Evolutionary conservation across 2,329 filamentous ascomycete genomes (phyloP).

Genomic region (Ambrosiella xylebori): DNA sequence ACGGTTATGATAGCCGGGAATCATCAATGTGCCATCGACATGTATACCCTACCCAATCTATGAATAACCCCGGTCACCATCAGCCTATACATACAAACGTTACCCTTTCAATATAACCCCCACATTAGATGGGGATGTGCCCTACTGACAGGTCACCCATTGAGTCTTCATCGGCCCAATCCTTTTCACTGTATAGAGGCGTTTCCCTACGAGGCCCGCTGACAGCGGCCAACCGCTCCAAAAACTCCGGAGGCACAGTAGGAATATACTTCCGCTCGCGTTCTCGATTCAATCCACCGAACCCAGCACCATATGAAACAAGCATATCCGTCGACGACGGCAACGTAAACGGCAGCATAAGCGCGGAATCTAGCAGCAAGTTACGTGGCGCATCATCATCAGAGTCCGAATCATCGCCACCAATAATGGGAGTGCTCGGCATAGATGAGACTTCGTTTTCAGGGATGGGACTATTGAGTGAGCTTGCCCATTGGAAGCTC

Average conservation of each 20-base stretch:
- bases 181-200: conserved; percentile 44
- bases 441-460: conserved; percentile 11
- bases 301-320: conserved; percentile 82
- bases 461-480: conserved; percentile 20
- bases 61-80: neutral
- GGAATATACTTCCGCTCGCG: conserved; percentile 90
- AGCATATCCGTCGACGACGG: conserved; percentile 97
- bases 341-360: conserved; percentile 89
- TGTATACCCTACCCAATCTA: neutral
- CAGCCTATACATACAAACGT: neutral
- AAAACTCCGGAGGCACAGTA: conserved; percentile 81
- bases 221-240: conserved; percentile 60
- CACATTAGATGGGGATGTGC: neutral
- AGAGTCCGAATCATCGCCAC: conserved; percentile 17
- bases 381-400: conserved; percentile 52
- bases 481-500: conserved; percentile 26
- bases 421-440: conserved; percentile 8
- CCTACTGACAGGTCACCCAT: neutral
- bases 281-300: conserved; percentile 82
- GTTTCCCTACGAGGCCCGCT: conserved; percentile 29
- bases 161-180: conserved; percentile 49
- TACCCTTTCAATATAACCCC: neutral
- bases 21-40: neutral
- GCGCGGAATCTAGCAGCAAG: conserved; percentile 68
- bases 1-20: neutral